Conservation (phyloP, 257 asterid species). For the Coffea eugenioides region DNA sequence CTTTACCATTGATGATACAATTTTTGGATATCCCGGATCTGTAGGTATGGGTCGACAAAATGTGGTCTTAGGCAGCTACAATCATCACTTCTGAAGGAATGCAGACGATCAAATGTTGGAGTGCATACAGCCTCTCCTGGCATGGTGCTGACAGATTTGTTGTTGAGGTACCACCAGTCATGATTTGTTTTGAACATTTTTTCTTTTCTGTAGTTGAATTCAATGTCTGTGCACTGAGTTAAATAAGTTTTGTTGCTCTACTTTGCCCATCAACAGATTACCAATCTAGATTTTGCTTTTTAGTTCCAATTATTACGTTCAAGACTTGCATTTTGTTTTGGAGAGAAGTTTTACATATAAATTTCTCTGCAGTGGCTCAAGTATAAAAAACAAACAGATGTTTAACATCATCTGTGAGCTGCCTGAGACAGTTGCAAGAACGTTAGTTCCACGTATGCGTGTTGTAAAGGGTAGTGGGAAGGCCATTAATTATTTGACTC, state of each 20-base stretch:
- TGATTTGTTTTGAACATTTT: neutral
- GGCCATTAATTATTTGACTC: constrained; percentile 91
- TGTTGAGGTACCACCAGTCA: constrained; percentile 55
- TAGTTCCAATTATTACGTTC: neutral
- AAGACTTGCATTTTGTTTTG: neutral
- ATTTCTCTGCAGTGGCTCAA: constrained; percentile 73
- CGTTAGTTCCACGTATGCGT: constrained; percentile 92
- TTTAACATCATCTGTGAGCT: constrained; percentile 95
- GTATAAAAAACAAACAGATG: constrained; percentile 88
- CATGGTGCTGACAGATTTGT: constrained; percentile 94
- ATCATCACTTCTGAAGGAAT: constrained; percentile 85
- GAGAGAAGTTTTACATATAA: neutral
- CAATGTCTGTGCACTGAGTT: neutral
- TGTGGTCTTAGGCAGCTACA: constrained; percentile 99
- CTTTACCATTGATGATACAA: constrained; percentile 8
- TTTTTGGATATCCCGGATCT: constrained; percentile 16
- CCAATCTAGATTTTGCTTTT: neutral
- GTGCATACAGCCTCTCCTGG: constrained; percentile 99
- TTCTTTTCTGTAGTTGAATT: neutral
- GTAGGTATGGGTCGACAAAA: constrained; percentile 92
- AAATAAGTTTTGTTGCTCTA: neutral
- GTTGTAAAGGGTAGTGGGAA: constrained; percentile 98
- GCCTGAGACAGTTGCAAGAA: constrained; percentile 98
- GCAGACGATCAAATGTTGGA: constrained; percentile 73
- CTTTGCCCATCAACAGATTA: neutral